These are phyloP conservation scores for Gossypioides kirkii DNA, from an alignment of 345 rosid species.

Conservation along the genomic window DNA sequence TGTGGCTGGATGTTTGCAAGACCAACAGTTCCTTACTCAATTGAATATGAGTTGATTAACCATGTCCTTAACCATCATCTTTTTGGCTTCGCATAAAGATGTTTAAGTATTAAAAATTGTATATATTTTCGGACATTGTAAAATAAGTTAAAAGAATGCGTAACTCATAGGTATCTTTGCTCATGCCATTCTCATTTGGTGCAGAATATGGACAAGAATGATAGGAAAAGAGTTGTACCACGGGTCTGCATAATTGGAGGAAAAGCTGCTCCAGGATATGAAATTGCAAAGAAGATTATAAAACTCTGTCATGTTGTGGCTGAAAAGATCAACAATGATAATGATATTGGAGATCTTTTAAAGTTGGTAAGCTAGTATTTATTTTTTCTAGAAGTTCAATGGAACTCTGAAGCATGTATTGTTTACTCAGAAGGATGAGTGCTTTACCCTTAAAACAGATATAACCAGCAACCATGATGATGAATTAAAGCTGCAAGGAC, in stretches of 20 bases:
- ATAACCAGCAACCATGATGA: conserved; percentile 1
- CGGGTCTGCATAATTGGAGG: conserved; percentile 51
- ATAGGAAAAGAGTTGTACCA: conserved; percentile 41
- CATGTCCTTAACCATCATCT: background rate
- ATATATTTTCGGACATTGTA: background rate
- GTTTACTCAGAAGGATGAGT: background rate
- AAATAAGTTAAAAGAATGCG: background rate
- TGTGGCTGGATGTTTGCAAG: background rate
- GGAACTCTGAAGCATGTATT: background rate
- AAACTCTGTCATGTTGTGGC: conserved; percentile 47
- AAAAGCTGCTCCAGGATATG: conserved; percentile 54
- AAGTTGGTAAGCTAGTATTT: conserved; percentile 28
- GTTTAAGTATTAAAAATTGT: background rate
- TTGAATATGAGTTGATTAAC: conserved; percentile 1
- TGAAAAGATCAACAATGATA: conserved; percentile 38
- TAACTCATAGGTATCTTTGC: background rate
- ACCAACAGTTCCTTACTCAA: background rate
- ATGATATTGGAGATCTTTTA: conserved; percentile 40
- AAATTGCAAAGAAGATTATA: conserved; percentile 40
- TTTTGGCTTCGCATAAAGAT: background rate
- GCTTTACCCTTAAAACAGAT: background rate
- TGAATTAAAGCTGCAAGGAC: background rate
- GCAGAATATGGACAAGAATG: conserved; percentile 38
- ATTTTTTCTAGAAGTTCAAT: background rate
- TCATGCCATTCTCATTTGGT: background rate